Percentiles rank a stretch among this genome's conserved stretches.
Conservation (phyloP, 2,329 filamentous ascomycete genomes). For the Fusarium irregulare region DNA sequence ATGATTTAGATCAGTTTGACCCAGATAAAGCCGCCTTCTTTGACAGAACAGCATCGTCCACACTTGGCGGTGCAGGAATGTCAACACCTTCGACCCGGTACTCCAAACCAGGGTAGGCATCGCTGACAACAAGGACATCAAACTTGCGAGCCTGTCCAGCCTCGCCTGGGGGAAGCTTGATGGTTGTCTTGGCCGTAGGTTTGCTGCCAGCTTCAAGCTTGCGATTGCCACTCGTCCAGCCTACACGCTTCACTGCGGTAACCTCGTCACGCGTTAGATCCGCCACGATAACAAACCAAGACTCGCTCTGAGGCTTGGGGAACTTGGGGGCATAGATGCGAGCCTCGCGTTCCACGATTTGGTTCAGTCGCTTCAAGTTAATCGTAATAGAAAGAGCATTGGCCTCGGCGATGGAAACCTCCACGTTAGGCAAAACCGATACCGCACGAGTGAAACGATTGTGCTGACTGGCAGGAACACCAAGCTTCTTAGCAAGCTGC, state of each 20-base stretch:
- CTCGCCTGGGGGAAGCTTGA: constrained; percentile 68
- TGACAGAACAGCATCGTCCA: constrained; percentile 59
- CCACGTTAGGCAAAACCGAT: constrained; percentile 75
- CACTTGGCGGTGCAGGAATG: constrained; percentile 62
- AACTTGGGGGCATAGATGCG: constrained; percentile 89
- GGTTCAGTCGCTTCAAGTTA: constrained; percentile 73
- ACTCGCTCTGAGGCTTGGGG: constrained; percentile 94
- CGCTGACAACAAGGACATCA: constrained; percentile 83
- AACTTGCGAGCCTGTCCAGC: constrained; percentile 67
- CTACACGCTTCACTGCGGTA: constrained; percentile 85
- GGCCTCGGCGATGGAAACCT: constrained; percentile 69
- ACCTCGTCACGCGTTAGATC: constrained; percentile 78
- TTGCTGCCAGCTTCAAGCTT: constrained; percentile 56
- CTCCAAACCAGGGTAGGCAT: constrained; percentile 84
- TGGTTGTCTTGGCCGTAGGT: constrained; percentile 64
- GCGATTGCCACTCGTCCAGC: constrained; percentile 66
- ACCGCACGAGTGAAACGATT: constrained; percentile 68
- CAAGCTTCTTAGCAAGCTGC: constrained; percentile 63
- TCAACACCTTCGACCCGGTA: constrained; percentile 61
- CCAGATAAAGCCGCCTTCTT: constrained; percentile 50
- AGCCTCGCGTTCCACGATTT: constrained; percentile 71
- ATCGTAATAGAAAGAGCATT: constrained; percentile 74
- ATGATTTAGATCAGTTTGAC: constrained; percentile 21
- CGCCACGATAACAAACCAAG: constrained; percentile 87
- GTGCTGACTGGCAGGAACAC: constrained; percentile 58